These are phyloP conservation scores for Coemansia sp. DNA, from an alignment of 192 early-diverging fungal genomes.

Conservation along the genomic window DNA sequence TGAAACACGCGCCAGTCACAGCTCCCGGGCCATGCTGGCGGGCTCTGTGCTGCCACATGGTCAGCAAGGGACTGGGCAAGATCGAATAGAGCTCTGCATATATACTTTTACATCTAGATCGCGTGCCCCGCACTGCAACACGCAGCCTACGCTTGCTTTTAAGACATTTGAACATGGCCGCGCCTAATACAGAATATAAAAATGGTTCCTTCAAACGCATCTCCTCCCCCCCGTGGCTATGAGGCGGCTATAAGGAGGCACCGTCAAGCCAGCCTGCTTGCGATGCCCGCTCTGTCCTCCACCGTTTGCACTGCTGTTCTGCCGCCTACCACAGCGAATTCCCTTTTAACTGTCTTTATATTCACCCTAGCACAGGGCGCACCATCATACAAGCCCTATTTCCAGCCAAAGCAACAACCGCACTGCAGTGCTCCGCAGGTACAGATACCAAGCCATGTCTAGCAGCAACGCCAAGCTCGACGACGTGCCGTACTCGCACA, in stretches of 20 bases:
- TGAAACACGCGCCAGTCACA: background rate
- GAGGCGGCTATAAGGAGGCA: background rate
- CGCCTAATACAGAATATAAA: background rate
- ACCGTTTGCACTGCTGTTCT: background rate
- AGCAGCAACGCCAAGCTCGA: constrained; percentile 1
- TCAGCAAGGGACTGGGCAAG: background rate
- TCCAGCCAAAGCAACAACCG: too few relatives aligned
- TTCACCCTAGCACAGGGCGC: background rate
- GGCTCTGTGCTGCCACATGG: background rate
- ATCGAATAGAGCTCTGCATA: background rate
- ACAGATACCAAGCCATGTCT: constrained; percentile 7
- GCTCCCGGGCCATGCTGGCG: background rate
- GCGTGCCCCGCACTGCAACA: background rate
- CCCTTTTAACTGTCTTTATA: background rate
- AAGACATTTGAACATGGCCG: background rate
- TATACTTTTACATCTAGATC: background rate
- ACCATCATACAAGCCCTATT: background rate
- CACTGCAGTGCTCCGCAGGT: background rate
- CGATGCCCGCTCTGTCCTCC: background rate
- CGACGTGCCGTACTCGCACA: background rate
- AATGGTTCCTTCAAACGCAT: background rate
- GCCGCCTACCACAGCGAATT: background rate
- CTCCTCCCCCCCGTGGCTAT: background rate
- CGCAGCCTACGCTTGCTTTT: background rate
- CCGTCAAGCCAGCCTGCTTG: background rate